Percentiles rank a stretch among this genome's conserved stretches.
phyloP scores from a whole-genome alignment of 2,329 filamentous ascomycete genomes.

The Trichoderma harzianum region DNA sequence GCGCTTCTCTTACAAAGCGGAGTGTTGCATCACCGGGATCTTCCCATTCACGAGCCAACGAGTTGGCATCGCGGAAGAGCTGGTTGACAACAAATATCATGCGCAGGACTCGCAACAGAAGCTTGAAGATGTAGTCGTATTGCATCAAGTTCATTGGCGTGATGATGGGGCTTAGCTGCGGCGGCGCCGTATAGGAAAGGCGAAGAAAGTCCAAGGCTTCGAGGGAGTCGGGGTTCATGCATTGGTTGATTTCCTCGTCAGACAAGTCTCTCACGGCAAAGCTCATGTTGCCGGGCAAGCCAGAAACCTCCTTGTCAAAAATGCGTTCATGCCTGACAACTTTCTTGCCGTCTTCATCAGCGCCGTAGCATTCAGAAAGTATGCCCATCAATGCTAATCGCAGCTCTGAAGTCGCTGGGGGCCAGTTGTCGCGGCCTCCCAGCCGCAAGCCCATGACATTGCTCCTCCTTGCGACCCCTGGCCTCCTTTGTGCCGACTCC shows the following conservation, averaged over 20 bases:
- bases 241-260: slow-evolving; percentile 73
- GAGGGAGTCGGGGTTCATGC: slow-evolving; percentile 77
- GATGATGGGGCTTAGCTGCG: slow-evolving; percentile 69
- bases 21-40: slow-evolving; percentile 40
- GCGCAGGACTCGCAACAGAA: slow-evolving; percentile 71
- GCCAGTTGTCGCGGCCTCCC: slow-evolving; percentile 80
- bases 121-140: slow-evolving; percentile 82
- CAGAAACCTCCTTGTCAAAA: slow-evolving; percentile 29
- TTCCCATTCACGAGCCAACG: slow-evolving; percentile 34
- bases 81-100: slow-evolving; percentile 73
- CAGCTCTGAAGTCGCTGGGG: slow-evolving; percentile 90
- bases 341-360: slow-evolving; percentile 21
- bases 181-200: slow-evolving; percentile 76
- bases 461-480: slow-evolving; percentile 65
- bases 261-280: slow-evolving; percentile 83
- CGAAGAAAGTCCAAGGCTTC: slow-evolving; percentile 92
- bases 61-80: slow-evolving; percentile 57
- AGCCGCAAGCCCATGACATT: slow-evolving; percentile 78
- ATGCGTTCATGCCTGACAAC: slow-evolving; percentile 28
- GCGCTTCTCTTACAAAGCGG: slow-evolving; percentile 71
- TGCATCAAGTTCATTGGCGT: slow-evolving; percentile 67
- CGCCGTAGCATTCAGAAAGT: slow-evolving; percentile 67
- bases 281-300: slow-evolving; percentile 66
- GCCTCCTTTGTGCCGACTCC: slow-evolving; percentile 70
- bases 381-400: slow-evolving; percentile 84